Percentiles rank a stretch among this genome's conserved stretches.
Evolutionary conservation across 768 basidiomycete genomes (phyloP).

Genomic region (Boletales sp.): DNA sequence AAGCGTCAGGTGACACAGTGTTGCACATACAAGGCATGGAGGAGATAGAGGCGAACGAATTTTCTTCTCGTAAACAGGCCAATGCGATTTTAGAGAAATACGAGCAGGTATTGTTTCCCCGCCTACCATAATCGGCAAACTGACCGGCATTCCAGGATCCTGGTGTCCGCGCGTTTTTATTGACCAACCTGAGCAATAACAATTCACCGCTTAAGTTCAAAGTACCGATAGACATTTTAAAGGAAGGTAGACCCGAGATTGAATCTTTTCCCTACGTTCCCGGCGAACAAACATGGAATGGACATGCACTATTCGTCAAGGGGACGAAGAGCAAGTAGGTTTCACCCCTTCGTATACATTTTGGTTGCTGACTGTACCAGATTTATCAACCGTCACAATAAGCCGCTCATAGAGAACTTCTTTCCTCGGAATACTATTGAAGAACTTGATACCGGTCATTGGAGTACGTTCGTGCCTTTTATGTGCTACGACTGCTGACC

Average conservation of each 20-base stretch:
- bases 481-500: constrained; percentile 4
- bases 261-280: constrained; percentile 76
- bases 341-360: not conserved
- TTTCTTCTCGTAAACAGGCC: constrained; percentile 67
- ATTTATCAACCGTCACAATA: constrained; percentile 73
- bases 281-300: constrained; percentile 49
- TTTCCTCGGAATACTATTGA: constrained; percentile 70
- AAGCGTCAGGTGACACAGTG: constrained; percentile 59
- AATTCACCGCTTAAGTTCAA: constrained; percentile 55
- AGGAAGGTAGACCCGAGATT: constrained; percentile 56
- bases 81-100: constrained; percentile 56
- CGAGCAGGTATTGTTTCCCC: constrained; percentile 49
- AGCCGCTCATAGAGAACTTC: constrained; percentile 56
- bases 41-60: constrained; percentile 55
- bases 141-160: constrained; percentile 53
- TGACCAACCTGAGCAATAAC: constrained; percentile 67
- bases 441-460: constrained; percentile 75
- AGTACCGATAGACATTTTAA: constrained; percentile 68
- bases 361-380: constrained; percentile 31
- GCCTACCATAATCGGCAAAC: not conserved
- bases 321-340: constrained; percentile 72
- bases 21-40: constrained; percentile 72
- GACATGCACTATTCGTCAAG: constrained; percentile 70
- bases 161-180: constrained; percentile 72
- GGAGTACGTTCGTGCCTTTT: constrained; percentile 53